Evolutionary conservation across 2,329 filamentous ascomycete genomes (phyloP), one percentile per base, ranked within the genome.

Genomic region (Verticillium nubilum): DNA sequence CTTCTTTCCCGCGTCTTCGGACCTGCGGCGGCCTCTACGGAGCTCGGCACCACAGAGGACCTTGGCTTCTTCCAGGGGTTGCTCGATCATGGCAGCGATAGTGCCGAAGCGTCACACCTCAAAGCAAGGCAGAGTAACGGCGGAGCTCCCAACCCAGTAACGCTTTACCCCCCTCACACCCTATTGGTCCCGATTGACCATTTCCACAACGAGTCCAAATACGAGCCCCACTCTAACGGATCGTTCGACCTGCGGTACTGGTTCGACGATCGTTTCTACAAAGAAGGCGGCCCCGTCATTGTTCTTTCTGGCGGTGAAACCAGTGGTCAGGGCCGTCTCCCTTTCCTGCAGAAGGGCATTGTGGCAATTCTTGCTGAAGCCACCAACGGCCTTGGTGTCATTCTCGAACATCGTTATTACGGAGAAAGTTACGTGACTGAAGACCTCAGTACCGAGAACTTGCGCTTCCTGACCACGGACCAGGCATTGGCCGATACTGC

Each of bases 351-450:
- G 65, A 90, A 95, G 70, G 92, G 92, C 57, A 88, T 96, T 57
- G 78, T 91, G 0, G 80, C 86, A 35, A 82, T 91, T 64, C 78
- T 96, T 19, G 83, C 88, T 3, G 77, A 87, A 65, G 88, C 88
- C 1, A 91, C 89, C 0, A 77, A 86, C 59, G 92, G 92, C 1
- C 67, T 96, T 27, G 91, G 87, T 3, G 88, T 96, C 2, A 83
- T 96, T 54, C 81, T 96, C 2, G 92, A 96, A 75, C 92, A 96
- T 69, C 85, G 92, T 29, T 96, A 96, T 78, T 96, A 96, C 69
- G 92, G 92, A 59, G 80, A 80, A 13, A 93, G 89, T 69, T 86
- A 88, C 58, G 91, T 91, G 0, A 83, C 84, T 0, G 71, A 79
- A 1, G 82, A 93, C 67, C 78, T 94, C 50, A 79, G 74, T 65